A percentile compares a stretch with the other conserved stretches of the same genome.
Conservation (phyloP, 192 early-diverging fungal genomes). For the Coemansia aciculifera region DNA sequence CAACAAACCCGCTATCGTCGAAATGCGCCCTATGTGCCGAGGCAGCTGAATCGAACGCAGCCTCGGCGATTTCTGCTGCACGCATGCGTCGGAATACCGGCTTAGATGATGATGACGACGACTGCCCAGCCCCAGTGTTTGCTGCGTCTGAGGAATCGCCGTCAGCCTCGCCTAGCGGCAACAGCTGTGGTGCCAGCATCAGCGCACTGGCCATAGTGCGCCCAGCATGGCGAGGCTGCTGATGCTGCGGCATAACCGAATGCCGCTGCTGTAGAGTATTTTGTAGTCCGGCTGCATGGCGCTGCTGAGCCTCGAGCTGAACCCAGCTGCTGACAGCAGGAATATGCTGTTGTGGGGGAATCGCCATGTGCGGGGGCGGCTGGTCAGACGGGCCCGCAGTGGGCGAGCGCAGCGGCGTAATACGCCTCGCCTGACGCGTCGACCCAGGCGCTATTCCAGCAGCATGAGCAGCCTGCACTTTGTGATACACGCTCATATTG, state of each 20-base stretch:
- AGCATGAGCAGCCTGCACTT: slow-evolving; percentile 38
- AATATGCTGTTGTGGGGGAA: neutral
- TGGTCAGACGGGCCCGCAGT: neutral
- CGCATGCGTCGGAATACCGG: slow-evolving; percentile 37
- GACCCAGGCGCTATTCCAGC: slow-evolving; percentile 44
- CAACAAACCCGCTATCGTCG: slow-evolving; percentile 49
- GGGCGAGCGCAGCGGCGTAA: slow-evolving; percentile 24
- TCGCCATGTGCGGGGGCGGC: neutral
- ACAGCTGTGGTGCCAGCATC: slow-evolving; percentile 4
- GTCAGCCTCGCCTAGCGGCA: neutral
- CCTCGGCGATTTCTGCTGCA: slow-evolving; percentile 35
- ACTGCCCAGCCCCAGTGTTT: neutral
- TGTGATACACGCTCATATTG: slow-evolving; percentile 46
- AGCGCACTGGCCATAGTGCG: slow-evolving; percentile 44
- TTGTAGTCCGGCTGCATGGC: neutral
- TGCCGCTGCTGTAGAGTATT: neutral
- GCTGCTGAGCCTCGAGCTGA: slow-evolving; percentile 43
- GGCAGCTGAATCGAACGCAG: slow-evolving; percentile 26
- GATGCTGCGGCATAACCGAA: neutral
- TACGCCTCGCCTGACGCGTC: slow-evolving; percentile 35
- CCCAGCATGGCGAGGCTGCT: slow-evolving; percentile 9
- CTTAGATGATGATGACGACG: slow-evolving; percentile 10
- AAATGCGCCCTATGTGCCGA: slow-evolving; percentile 32
- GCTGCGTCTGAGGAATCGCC: slow-evolving; percentile 3
- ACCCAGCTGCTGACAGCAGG: slow-evolving; percentile 43